A percentile compares a stretch with the other conserved stretches of the same genome.
phyloP scores from a whole-genome alignment of 441 rosid species.

The Breynia disticha region DNA sequence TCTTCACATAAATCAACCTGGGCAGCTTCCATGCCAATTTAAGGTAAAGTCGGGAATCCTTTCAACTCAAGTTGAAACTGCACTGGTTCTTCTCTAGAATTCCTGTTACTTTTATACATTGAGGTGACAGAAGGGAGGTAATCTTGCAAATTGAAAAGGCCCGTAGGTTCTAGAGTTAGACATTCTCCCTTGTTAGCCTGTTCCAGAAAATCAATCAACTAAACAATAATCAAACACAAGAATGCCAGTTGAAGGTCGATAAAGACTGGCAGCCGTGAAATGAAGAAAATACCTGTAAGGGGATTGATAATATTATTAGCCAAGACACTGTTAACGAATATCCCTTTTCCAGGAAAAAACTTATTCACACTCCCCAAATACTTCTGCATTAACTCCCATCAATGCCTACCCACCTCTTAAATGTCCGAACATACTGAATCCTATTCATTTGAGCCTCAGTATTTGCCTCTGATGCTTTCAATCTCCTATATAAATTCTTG shows the following conservation, averaged over 20 bases:
- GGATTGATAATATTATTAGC: not conserved
- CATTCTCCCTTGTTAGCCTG: not conserved
- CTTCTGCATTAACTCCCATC: slow-evolving; percentile 9
- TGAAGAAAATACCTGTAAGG: too few relatives aligned
- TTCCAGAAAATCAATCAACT: not conserved
- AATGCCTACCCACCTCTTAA: slow-evolving; percentile 55
- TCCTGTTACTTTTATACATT: too few relatives aligned
- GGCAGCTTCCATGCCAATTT: too few relatives aligned
- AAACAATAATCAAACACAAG: not conserved
- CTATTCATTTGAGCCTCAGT: slow-evolving; percentile 61
- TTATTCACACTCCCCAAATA: not conserved
- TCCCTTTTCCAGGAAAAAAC: slow-evolving; percentile 1
- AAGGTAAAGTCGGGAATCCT: too few relatives aligned
- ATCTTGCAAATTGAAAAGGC: too few relatives aligned
- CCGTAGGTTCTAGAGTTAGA: too few relatives aligned
- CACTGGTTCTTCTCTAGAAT: too few relatives aligned
- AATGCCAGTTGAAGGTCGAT: too few relatives aligned
- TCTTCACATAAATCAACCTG: too few relatives aligned
- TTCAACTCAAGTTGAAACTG: too few relatives aligned
- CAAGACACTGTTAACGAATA: not conserved
- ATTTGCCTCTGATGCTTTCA: slow-evolving; percentile 39
- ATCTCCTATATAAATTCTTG: slow-evolving; percentile 50
- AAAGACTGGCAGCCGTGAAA: too few relatives aligned
- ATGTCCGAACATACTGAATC: slow-evolving; percentile 42
- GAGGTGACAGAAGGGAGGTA: too few relatives aligned